phyloP scores from a whole-genome alignment of 2,329 filamentous ascomycete species.

The Venturia nashicola region DNA sequence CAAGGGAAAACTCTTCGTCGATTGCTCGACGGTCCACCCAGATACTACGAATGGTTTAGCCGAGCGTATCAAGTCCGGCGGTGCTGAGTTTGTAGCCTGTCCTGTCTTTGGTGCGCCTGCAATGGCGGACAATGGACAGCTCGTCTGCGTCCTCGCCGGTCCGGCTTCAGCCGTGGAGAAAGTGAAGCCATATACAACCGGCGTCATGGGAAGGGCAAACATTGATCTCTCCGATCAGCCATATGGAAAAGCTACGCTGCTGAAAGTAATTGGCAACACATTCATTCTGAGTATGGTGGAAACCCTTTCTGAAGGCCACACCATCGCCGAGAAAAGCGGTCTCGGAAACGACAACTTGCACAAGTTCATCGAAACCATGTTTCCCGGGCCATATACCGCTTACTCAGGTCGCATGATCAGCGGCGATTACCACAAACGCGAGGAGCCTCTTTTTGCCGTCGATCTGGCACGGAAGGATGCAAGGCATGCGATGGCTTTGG shows the following conservation, averaged over 20 bases:
- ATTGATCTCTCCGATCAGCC: conserved; percentile 61
- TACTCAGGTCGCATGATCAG: conserved; percentile 64
- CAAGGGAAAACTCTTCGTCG: conserved; percentile 66
- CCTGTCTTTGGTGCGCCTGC: conserved; percentile 58
- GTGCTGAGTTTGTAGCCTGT: conserved; percentile 63
- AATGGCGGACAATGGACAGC: conserved; percentile 56
- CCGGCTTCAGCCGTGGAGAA: conserved; percentile 46
- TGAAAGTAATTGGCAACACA: conserved; percentile 80
- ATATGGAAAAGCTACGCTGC: conserved; percentile 53
- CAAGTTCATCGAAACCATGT: conserved; percentile 58
- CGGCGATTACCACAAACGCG: conserved; percentile 65
- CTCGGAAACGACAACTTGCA: conserved; percentile 60
- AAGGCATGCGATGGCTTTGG: conserved; percentile 58
- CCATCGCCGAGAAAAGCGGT: conserved; percentile 68
- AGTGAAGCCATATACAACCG: conserved; percentile 57
- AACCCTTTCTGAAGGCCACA: conserved; percentile 64
- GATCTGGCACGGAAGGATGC: conserved; percentile 76
- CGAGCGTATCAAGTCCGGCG: conserved; percentile 42
- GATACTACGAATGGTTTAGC: conserved; percentile 61
- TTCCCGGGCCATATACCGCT: conserved; percentile 61
- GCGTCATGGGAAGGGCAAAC: conserved; percentile 55
- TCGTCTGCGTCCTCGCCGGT: conserved; percentile 64
- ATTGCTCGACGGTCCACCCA: conserved; percentile 81
- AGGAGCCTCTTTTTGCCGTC: conserved; percentile 71
- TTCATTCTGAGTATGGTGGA: conserved; percentile 78